Conservation (phyloP, 495 filamentous ascomycete species). For the Chaetomium cochliodes region DNA sequence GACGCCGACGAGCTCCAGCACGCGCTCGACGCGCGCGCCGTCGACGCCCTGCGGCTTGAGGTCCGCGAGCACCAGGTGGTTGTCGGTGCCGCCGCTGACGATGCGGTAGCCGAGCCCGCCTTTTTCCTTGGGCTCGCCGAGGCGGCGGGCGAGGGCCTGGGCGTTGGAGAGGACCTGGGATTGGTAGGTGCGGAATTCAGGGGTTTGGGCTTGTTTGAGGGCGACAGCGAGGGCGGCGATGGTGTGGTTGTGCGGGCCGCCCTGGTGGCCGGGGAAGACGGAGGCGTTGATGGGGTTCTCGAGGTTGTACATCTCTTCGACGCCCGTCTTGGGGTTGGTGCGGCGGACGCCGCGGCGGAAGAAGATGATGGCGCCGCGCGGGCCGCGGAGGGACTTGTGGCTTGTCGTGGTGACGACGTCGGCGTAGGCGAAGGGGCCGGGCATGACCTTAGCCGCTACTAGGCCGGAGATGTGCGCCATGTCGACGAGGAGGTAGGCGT, state of each 20-base stretch:
- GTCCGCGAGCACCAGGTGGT: slow-evolving; percentile 94
- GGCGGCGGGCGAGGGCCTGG: slow-evolving; percentile 72
- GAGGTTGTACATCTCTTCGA: slow-evolving; percentile 81
- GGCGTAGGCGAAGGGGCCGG: slow-evolving; percentile 81
- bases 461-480: slow-evolving; percentile 99
- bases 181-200: slow-evolving; percentile 90
- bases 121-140: slow-evolving; percentile 69
- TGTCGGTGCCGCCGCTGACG: slow-evolving; percentile 92
- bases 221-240: slow-evolving; percentile 94
- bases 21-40: slow-evolving; percentile 89
- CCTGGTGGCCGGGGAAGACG: slow-evolving; percentile 98
- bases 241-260: slow-evolving; percentile 97
- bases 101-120: slow-evolving; percentile 84
- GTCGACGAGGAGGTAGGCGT: slow-evolving; percentile 87
- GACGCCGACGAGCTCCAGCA: slow-evolving; percentile 90
- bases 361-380: slow-evolving; percentile 97
- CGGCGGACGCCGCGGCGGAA: slow-evolving; percentile 86
- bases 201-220: slow-evolving; percentile 83
- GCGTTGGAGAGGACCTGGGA: slow-evolving; percentile 83
- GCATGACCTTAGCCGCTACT: slow-evolving; percentile 85
- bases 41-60: slow-evolving; percentile 88
- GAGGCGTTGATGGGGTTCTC: slow-evolving; percentile 93
- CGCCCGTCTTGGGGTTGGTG: slow-evolving; percentile 80
- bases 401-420: slow-evolving; percentile 98
- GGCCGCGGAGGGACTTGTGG: slow-evolving; percentile 94